Evolutionary conservation across 164 flowering plant species (phyloP).

Genomic region (Magnolia kwangsiensis): DNA sequence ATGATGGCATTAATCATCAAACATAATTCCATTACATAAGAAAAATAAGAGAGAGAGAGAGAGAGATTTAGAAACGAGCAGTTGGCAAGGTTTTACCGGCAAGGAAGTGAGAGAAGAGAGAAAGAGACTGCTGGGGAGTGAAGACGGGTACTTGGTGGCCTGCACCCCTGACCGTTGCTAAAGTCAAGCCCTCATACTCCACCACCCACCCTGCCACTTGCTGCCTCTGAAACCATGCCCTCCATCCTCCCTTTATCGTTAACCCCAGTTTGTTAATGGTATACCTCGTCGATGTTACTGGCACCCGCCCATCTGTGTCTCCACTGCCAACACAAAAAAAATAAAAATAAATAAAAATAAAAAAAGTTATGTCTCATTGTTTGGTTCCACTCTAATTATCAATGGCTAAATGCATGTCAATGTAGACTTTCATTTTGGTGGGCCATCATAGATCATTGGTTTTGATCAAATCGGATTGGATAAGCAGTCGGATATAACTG

Average conservation of each 20-base stretch:
- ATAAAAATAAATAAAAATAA: too few relatives aligned
- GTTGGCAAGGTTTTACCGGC: slow-evolving; percentile 29
- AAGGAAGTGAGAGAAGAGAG: slow-evolving; percentile 46
- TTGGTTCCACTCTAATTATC: background rate
- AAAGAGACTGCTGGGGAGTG: slow-evolving; percentile 38
- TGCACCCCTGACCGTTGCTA: slow-evolving; percentile 55
- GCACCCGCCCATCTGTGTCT: slow-evolving; percentile 39
- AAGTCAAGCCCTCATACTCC: slow-evolving; percentile 33
- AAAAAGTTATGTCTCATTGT: background rate
- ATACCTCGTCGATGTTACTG: slow-evolving; percentile 31
- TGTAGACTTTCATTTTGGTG: too few relatives aligned
- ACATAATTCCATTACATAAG: background rate
- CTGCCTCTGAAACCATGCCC: slow-evolving; percentile 37
- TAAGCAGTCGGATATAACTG: too few relatives aligned
- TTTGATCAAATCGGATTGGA: too few relatives aligned
- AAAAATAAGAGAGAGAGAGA: background rate
- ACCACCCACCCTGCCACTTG: slow-evolving; percentile 51
- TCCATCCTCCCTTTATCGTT: slow-evolving; percentile 22
- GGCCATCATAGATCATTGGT: too few relatives aligned
- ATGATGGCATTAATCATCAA: background rate
- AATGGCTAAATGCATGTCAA: background rate
- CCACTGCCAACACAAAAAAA: slow-evolving; percentile 36
- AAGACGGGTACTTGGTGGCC: slow-evolving; percentile 37
- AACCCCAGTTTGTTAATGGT: slow-evolving; percentile 26
- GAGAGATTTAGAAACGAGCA: slow-evolving; percentile 5